phyloP scores from a whole-genome alignment of 129 eudicot genomes.

The Artemisia argyi region DNA sequence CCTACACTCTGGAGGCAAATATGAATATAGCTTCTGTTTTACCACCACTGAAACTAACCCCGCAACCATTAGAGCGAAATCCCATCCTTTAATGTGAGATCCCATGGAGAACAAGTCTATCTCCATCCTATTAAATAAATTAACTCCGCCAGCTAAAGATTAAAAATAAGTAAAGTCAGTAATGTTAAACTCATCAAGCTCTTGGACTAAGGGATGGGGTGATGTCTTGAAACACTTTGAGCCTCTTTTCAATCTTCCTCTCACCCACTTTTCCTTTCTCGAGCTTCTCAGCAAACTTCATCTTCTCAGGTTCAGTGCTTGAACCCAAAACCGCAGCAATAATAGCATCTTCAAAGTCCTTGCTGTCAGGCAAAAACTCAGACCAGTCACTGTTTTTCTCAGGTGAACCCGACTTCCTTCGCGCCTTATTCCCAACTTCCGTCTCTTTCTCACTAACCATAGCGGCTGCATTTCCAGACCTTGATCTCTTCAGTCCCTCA shows the following conservation, averaged over 20 bases:
- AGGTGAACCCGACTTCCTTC: conserved; percentile 52
- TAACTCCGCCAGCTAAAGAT: not conserved
- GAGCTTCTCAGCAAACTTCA: conserved; percentile 29
- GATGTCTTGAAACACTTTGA: conserved; percentile 89
- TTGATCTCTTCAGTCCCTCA: conserved; percentile 78
- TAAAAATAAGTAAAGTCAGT: conserved; percentile 26
- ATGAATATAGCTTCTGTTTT: conserved; percentile 3
- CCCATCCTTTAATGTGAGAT: not conserved
- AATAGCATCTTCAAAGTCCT: conserved; percentile 90
- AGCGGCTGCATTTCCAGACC: conserved; percentile 56
- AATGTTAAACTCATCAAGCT: conserved; percentile 35
- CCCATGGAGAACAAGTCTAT: conserved; percentile 89
- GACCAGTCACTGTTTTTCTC: conserved; percentile 39
- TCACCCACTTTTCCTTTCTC: conserved; percentile 29
- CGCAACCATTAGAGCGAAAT: not conserved
- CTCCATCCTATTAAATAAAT: conserved; percentile 53
- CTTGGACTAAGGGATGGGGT: conserved; percentile 81
- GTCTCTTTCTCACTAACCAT: conserved; percentile 19
- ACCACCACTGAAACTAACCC: not conserved
- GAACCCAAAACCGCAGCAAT: conserved; percentile 74
- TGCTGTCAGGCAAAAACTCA: conserved; percentile 64
- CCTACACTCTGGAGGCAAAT: conserved; percentile 31
- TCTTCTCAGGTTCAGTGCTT: conserved; percentile 25
- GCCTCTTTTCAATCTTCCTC: conserved; percentile 70
- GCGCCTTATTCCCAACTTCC: conserved; percentile 50